These are phyloP conservation scores for Stagonosporopsis chrysanthemi DNA, from an alignment of 2,329 filamentous ascomycete species.

Conservation along the genomic window DNA sequence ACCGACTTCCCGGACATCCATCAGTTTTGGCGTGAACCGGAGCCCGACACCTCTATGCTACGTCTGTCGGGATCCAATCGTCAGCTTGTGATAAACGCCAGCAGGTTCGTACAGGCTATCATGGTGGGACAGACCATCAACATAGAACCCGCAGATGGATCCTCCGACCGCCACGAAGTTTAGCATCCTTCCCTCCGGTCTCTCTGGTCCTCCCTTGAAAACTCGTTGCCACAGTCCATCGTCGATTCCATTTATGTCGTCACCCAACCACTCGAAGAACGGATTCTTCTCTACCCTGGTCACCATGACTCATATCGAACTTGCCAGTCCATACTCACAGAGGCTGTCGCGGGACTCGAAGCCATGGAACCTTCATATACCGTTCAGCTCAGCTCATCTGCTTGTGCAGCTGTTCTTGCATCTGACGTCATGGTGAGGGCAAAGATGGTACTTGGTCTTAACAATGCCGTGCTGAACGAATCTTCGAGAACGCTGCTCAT, in stretches of 20 bases:
- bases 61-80: neutral
- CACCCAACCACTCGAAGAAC: neutral
- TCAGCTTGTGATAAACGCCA: neutral
- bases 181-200: neutral
- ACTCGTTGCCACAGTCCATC: neutral
- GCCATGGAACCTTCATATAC: neutral
- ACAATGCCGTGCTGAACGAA: neutral
- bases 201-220: neutral
- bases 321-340: neutral
- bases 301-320: neutral
- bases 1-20: neutral
- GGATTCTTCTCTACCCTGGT: neutral
- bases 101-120: neutral
- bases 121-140: neutral
- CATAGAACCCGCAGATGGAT: neutral
- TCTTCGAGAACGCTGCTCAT: neutral
- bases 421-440: neutral
- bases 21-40: neutral
- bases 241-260: neutral
- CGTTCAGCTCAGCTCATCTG: neutral
- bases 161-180: neutral
- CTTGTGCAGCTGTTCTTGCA: neutral
- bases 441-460: neutral
- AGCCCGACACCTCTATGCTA: neutral
- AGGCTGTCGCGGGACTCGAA: neutral